Conservation (phyloP, 2,329 filamentous ascomycete species). For the Didymellaceae sp. region DNA sequence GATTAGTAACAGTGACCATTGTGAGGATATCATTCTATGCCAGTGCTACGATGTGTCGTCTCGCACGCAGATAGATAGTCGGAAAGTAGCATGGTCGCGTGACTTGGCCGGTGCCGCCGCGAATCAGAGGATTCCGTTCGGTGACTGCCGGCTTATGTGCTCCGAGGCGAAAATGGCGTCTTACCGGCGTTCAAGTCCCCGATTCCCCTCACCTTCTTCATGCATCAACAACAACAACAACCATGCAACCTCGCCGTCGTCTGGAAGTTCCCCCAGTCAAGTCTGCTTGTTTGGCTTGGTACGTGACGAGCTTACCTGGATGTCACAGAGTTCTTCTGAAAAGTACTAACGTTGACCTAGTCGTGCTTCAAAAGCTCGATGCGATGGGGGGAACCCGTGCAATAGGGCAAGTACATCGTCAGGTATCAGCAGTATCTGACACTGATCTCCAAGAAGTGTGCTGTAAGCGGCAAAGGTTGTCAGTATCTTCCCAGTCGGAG, state of each 20-base stretch:
- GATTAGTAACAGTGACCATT: too few relatives aligned
- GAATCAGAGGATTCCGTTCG: background rate
- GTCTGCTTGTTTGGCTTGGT: slow-evolving; percentile 17
- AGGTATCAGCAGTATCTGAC: background rate
- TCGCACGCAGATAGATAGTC: too few relatives aligned
- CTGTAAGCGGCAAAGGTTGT: slow-evolving; percentile 1
- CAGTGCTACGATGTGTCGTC: too few relatives aligned
- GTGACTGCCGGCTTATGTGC: background rate
- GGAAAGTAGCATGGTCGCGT: too few relatives aligned
- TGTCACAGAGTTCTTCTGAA: too few relatives aligned
- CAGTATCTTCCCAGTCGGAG: slow-evolving; percentile 11
- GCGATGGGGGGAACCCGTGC: slow-evolving; percentile 12
- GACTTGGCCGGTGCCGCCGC: too few relatives aligned
- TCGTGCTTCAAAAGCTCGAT: slow-evolving; percentile 16
- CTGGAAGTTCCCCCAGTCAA: slow-evolving; percentile 12
- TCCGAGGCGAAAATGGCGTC: background rate
- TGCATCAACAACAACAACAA: background rate
- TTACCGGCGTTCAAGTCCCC: slow-evolving; percentile 1
- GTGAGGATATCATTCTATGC: too few relatives aligned
- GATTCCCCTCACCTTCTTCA: background rate
- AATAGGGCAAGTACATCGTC: background rate
- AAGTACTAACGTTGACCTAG: background rate
- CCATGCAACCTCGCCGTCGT: slow-evolving; percentile 7
- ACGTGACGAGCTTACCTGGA: background rate
- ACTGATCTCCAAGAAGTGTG: slow-evolving; percentile 1